Evolutionary conservation across 768 basidiomycete species (phyloP).

Genomic region (Leccinum uliginosum): DNA sequence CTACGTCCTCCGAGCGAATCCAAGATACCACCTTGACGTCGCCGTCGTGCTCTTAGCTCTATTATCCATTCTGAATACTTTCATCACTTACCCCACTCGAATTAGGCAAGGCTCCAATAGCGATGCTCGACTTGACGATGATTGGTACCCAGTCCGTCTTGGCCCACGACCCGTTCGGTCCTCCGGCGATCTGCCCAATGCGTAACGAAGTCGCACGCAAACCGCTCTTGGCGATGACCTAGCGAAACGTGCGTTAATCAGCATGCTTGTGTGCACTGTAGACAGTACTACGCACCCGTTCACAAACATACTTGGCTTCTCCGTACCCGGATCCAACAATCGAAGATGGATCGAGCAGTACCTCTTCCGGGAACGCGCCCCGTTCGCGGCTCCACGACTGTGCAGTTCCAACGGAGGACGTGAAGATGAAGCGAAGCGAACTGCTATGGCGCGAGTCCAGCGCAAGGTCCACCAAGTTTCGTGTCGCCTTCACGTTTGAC

Average conservation of each 20-base stretch:
- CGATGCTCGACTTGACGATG: conserved; percentile 31
- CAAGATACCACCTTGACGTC: conserved; percentile 29
- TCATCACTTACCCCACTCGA: conserved; percentile 31
- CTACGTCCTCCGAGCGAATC: conserved; percentile 36
- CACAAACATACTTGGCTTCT: conserved; percentile 35
- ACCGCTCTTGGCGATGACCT: conserved; percentile 27
- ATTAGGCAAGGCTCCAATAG: conserved; percentile 27
- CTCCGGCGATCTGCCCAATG: conserved; percentile 33
- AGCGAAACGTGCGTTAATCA: not conserved
- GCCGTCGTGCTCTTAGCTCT: not conserved
- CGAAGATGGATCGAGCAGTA: conserved; percentile 23
- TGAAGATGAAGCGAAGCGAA: conserved; percentile 22
- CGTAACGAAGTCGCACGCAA: conserved; percentile 23
- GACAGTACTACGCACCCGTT: conserved; percentile 26
- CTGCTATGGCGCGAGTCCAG: conserved; percentile 24
- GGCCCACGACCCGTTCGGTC: conserved; percentile 33
- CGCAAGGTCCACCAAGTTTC: conserved; percentile 31
- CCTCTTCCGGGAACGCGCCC: conserved; percentile 28
- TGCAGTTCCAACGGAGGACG: conserved; percentile 20
- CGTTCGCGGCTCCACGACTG: conserved; percentile 21
- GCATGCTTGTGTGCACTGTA: not conserved
- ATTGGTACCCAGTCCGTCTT: conserved; percentile 33
- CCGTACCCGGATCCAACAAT: conserved; percentile 36
- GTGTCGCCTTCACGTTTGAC: conserved; percentile 30
- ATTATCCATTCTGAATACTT: not conserved